phyloP scores from a whole-genome alignment of 2,329 filamentous ascomycete genomes.

The Ambrosiella beaveri region DNA sequence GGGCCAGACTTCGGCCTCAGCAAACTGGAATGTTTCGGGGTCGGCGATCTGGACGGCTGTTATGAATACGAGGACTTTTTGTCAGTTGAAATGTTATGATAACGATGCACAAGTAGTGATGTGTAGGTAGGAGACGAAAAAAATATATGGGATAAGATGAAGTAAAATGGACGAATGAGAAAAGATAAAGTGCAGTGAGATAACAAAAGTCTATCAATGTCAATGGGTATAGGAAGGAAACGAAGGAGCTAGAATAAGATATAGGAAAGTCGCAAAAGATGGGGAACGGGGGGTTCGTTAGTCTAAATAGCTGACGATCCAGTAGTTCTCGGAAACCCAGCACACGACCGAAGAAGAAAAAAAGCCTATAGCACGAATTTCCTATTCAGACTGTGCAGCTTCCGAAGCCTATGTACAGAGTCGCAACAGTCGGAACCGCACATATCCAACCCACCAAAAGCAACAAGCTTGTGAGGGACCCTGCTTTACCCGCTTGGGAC shows the following conservation, averaged over 20 bases:
- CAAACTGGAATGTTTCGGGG: slow-evolving; percentile 19
- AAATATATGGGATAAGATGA: neutral
- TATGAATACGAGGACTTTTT: neutral
- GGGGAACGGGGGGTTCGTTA: neutral
- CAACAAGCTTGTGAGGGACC: neutral
- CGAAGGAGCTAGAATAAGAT: neutral
- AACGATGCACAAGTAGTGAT: neutral
- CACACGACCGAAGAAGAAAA: neutral
- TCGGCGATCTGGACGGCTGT: slow-evolving; percentile 38
- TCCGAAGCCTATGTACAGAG: neutral
- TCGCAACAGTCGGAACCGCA: neutral
- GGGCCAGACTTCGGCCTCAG: slow-evolving; percentile 14
- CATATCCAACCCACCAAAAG: neutral
- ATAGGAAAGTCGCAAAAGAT: neutral
- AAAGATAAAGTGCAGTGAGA: neutral
- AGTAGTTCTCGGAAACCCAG: neutral
- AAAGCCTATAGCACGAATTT: neutral
- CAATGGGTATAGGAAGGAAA: no score
- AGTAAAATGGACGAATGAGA: neutral
- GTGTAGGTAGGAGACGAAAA: neutral
- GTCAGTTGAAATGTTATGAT: neutral
- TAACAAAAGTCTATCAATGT: neutral
- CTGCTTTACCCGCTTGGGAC: neutral
- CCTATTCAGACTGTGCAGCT: neutral
- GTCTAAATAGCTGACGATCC: neutral